A percentile compares a stretch with the other conserved stretches of the same genome.
Evolutionary conservation across 78 protist species (phyloP).

Genomic region (Tieghemostelium lacteum): DNA sequence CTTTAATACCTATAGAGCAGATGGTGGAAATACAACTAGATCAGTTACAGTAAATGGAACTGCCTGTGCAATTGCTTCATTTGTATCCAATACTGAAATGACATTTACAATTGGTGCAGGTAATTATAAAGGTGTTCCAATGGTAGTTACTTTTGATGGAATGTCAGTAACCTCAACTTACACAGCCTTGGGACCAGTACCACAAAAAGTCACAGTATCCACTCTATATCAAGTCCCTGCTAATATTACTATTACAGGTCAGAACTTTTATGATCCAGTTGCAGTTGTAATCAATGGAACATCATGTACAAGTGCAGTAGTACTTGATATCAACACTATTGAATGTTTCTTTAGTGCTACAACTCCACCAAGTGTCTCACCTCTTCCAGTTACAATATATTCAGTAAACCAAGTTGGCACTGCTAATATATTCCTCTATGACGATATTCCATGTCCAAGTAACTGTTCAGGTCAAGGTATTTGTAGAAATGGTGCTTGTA

Average conservation of each 20-base stretch:
- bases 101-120: conserved; percentile 11
- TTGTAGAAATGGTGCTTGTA: conserved; percentile 1
- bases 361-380: not conserved
- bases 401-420: not conserved
- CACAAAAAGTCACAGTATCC: not conserved
- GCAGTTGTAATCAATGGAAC: not conserved
- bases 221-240: conserved; percentile 5
- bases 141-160: conserved; percentile 19
- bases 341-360: not conserved
- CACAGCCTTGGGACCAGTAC: not conserved
- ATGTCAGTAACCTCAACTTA: not conserved
- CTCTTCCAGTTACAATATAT: not conserved
- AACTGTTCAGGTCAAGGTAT: not conserved
- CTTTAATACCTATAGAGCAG: not conserved
- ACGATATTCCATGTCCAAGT: not conserved
- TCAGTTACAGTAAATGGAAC: not conserved
- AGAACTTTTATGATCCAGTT: not conserved
- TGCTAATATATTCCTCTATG: not conserved
- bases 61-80: not conserved
- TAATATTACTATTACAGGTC: not conserved
- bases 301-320: not conserved
- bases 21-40: not conserved
- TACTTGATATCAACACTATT: not conserved
- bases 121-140: not conserved
- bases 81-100: not conserved